phyloP scores from a whole-genome alignment of 331 rosid species.

The Pyracantha coccinea region DNA sequence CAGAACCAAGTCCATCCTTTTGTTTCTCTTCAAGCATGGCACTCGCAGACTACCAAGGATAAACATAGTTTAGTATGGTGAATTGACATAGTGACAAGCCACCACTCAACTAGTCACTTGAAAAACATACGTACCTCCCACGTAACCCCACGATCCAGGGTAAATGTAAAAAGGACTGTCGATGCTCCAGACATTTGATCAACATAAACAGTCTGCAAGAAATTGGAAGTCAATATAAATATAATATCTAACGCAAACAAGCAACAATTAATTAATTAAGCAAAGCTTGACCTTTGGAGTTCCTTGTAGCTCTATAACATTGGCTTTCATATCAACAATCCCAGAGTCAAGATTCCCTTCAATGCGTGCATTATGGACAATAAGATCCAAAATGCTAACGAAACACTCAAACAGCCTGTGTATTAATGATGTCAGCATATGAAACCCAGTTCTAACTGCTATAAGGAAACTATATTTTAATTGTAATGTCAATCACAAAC shows the following conservation, averaged over 20 bases:
- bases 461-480: conserved; percentile 15
- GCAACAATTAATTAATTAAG: neutral
- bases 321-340: conserved; percentile 94
- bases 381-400: conserved; percentile 91
- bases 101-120: neutral
- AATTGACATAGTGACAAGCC: neutral
- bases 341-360: conserved; percentile 45
- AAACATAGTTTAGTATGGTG: conserved; percentile 1
- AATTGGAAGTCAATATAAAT: conserved; percentile 13
- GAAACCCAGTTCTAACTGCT: conserved; percentile 14
- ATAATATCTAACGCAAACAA: conserved; percentile 6
- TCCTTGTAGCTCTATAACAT: conserved; percentile 72
- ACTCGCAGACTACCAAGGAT: conserved; percentile 56
- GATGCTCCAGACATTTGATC: conserved; percentile 91
- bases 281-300: conserved; percentile 68
- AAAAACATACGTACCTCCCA: conserved; percentile 67
- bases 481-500: conserved; percentile 30
- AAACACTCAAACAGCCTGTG: conserved; percentile 82
- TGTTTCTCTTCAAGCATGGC: conserved; percentile 78
- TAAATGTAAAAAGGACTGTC: conserved; percentile 77
- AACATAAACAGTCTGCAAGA: conserved; percentile 73
- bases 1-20: conserved; percentile 75
- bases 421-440: conserved; percentile 19
- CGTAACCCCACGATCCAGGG: conserved; percentile 89
- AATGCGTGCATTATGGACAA: conserved; percentile 79